A percentile compares a stretch with the other conserved stretches of the same genome.
phyloP scores from a whole-genome alignment of 768 basidiomycete species.

The Phylloporus sp. region DNA sequence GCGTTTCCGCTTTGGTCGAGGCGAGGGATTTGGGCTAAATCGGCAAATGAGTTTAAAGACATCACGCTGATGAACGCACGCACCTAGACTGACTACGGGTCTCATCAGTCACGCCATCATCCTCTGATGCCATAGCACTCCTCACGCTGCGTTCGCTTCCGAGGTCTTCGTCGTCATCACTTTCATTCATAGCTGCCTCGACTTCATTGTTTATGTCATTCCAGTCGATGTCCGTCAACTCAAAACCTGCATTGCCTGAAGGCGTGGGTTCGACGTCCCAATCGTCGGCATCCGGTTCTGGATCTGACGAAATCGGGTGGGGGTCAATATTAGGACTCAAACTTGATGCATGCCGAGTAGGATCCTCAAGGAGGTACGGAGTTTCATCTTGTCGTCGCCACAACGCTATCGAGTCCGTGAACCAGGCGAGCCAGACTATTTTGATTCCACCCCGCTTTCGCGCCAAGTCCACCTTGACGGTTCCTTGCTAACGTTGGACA shows the following conservation, averaged over 20 bases:
- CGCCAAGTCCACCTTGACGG: slow-evolving; percentile 86
- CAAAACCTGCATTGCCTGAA: slow-evolving; percentile 34
- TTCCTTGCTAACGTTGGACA: slow-evolving; percentile 57
- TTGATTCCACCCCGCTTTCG: slow-evolving; percentile 70
- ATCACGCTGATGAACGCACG: slow-evolving; percentile 22
- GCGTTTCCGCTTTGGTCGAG: slow-evolving; percentile 58
- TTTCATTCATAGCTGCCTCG: slow-evolving; percentile 81
- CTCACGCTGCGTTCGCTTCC: slow-evolving; percentile 38
- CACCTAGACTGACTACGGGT: slow-evolving; percentile 44
- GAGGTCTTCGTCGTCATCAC: slow-evolving; percentile 48
- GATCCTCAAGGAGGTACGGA: slow-evolving; percentile 67
- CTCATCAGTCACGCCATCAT: slow-evolving; percentile 46
- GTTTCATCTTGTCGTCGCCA: slow-evolving; percentile 81
- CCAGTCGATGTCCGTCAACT: slow-evolving; percentile 69
- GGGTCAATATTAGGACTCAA: slow-evolving; percentile 43
- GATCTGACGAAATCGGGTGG: slow-evolving; percentile 57
- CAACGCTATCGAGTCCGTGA: slow-evolving; percentile 82
- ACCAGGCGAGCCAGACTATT: slow-evolving; percentile 88
- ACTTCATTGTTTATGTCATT: slow-evolving; percentile 82
- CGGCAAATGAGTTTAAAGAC: slow-evolving; percentile 5
- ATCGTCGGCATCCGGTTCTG: slow-evolving; percentile 64
- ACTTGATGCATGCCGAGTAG: slow-evolving; percentile 36
- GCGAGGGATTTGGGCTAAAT: slow-evolving; percentile 38
- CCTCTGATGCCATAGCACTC: slow-evolving; percentile 45
- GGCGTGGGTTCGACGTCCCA: slow-evolving; percentile 48